phyloP scores from a whole-genome alignment of 306 rosid genomes.

The Ammopiptanthus mongolicus region DNA sequence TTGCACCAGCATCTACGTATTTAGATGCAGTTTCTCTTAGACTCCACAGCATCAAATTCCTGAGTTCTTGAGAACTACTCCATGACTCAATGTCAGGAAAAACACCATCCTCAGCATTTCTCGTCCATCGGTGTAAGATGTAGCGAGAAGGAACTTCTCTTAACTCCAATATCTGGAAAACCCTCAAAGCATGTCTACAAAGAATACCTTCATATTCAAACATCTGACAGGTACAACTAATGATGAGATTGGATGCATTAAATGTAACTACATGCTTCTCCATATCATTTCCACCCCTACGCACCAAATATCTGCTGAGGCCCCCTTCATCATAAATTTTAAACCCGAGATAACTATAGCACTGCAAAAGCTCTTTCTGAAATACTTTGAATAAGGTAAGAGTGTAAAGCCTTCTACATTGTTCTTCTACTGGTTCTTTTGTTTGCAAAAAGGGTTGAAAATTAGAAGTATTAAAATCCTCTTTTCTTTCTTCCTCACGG shows the following conservation, averaged over 20 bases:
- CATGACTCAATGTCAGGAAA: conserved; percentile 63
- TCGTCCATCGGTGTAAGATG: conserved; percentile 85
- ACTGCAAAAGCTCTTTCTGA: conserved; percentile 88
- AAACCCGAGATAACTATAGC: conserved; percentile 84
- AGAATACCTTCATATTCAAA: conserved; percentile 91
- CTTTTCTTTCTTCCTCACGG: conserved; percentile 83
- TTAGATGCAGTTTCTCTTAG: conserved; percentile 88
- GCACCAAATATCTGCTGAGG: conserved; percentile 74
- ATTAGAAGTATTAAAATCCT: conserved; percentile 71
- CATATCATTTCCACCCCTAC: conserved; percentile 64
- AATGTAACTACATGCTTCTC: conserved; percentile 71
- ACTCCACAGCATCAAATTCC: conserved; percentile 86
- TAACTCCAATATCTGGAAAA: conserved; percentile 80
- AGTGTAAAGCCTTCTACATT: conserved; percentile 81
- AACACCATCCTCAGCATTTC: conserved; percentile 81
- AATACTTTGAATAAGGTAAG: conserved; percentile 71
- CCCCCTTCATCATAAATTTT: conserved; percentile 65
- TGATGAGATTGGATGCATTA: conserved; percentile 47
- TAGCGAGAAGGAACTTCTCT: conserved; percentile 78
- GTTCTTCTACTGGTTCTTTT: conserved; percentile 86
- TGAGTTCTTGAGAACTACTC: conserved; percentile 69
- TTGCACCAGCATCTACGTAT: conserved; percentile 83
- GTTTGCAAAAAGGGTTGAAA: conserved; percentile 86
- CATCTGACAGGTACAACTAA: conserved; percentile 87
- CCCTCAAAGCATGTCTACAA: conserved; percentile 82